These are phyloP conservation scores for Tulasnella sp. DNA, from an alignment of 768 basidiomycete species.

Conservation along the genomic window DNA sequence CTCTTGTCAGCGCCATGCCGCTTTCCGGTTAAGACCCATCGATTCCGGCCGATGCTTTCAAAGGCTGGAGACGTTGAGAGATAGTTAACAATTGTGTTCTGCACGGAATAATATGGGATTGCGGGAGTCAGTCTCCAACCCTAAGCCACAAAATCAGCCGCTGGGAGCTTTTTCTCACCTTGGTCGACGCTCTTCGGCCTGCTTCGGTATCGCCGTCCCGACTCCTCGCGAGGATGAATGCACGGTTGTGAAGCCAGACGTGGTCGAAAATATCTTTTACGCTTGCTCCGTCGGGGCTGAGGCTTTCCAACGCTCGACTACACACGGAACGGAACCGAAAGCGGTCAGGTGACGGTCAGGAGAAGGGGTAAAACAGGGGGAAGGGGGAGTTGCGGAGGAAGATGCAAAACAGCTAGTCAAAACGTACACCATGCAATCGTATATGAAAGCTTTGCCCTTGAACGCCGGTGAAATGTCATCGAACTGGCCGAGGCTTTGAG, in stretches of 20 bases:
- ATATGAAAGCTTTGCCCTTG: neutral
- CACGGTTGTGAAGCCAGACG: neutral
- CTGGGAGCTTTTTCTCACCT: neutral
- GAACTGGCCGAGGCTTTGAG: neutral
- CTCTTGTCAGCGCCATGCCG: neutral
- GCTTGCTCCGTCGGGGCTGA: neutral
- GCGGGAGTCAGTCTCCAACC: neutral
- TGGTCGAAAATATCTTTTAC: constrained; percentile 4
- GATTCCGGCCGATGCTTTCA: neutral
- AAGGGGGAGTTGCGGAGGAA: neutral
- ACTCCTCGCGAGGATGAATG: neutral
- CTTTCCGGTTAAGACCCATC: neutral
- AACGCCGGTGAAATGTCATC: neutral
- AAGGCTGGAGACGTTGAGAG: neutral
- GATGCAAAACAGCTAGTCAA: neutral
- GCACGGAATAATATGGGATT: neutral
- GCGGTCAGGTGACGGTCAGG: neutral
- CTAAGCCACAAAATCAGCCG: neutral
- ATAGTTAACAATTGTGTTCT: neutral
- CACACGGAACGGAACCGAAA: neutral
- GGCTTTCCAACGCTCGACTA: neutral
- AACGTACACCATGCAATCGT: constrained; percentile 3
- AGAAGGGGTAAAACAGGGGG: neutral
- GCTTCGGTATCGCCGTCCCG: neutral
- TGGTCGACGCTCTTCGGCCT: neutral